Conservation (phyloP, 139 green algal species). For the Trebouxia sp. region DNA sequence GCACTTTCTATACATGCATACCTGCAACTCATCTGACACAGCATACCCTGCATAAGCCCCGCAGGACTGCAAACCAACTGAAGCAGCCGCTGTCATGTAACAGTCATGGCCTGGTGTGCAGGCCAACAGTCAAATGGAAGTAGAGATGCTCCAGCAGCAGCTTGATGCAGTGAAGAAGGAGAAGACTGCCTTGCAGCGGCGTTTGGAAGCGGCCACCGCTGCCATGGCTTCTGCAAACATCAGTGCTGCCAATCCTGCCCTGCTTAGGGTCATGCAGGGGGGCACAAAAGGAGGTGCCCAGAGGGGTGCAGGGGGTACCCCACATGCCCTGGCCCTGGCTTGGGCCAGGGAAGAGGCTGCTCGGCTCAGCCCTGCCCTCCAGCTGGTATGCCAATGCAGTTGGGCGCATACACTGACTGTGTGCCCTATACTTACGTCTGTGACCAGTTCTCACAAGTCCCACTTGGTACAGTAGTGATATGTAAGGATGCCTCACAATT, state of each 20-base stretch:
- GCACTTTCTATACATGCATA: background rate
- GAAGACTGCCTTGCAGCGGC: constrained; percentile 33
- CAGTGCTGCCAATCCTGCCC: background rate
- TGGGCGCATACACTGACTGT: too few relatives aligned
- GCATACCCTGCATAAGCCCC: background rate
- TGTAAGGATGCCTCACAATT: too few relatives aligned
- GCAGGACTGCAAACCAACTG: too few relatives aligned
- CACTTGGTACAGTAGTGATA: too few relatives aligned
- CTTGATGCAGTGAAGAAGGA: constrained; percentile 42
- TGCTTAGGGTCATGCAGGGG: background rate
- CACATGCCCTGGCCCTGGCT: constrained; percentile 50
- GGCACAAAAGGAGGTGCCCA: constrained; percentile 8
- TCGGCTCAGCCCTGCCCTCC: constrained; percentile 1
- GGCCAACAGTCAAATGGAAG: constrained; percentile 55
- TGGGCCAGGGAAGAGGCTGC: constrained; percentile 41
- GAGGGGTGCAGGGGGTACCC: constrained; percentile 43
- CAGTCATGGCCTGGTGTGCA: too few relatives aligned
- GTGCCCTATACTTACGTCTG: too few relatives aligned
- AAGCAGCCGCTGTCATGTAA: background rate
- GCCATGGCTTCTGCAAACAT: background rate
- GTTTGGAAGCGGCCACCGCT: constrained; percentile 34
- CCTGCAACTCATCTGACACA: background rate
- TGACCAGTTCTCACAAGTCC: too few relatives aligned
- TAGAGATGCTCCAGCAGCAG: constrained; percentile 57
- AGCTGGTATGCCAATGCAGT: background rate